phyloP scores from a whole-genome alignment of 2,329 filamentous ascomycete genomes.

The Claviceps sp. region DNA sequence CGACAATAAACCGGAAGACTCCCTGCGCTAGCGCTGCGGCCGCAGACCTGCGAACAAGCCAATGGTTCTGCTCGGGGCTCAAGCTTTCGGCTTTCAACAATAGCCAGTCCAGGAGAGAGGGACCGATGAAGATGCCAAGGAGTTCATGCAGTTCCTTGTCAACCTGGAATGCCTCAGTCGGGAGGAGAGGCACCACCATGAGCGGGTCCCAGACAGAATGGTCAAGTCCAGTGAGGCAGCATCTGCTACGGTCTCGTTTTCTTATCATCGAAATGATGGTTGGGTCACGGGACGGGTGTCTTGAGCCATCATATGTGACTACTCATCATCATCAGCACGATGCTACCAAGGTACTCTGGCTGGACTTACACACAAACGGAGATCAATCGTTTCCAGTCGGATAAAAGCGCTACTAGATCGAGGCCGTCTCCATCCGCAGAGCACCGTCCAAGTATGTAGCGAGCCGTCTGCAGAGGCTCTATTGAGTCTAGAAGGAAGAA shows the following conservation, averaged over 20 bases:
- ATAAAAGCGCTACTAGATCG: background rate
- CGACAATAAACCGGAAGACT: slow-evolving; percentile 4
- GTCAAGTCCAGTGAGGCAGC: slow-evolving; percentile 2
- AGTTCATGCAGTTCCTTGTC: background rate
- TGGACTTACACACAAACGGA: slow-evolving; percentile 1
- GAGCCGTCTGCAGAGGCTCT: slow-evolving; percentile 4
- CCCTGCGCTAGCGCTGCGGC: slow-evolving; percentile 8
- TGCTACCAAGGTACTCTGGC: background rate
- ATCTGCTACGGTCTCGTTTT: slow-evolving; percentile 1
- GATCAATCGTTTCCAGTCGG: slow-evolving; percentile 4
- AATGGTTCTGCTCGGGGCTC: slow-evolving; percentile 6
- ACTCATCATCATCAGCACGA: background rate
- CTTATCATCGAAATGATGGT: background rate
- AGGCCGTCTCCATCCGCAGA: background rate
- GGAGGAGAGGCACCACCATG: background rate
- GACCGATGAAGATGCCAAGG: background rate
- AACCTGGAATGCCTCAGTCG: background rate
- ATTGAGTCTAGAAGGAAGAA: slow-evolving; percentile 3
- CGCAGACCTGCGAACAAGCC: slow-evolving; percentile 13
- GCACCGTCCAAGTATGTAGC: slow-evolving; percentile 6
- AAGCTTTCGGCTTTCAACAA: slow-evolving; percentile 1
- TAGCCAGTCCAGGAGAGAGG: background rate
- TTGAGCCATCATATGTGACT: background rate
- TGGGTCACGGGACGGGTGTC: background rate
- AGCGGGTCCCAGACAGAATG: slow-evolving; percentile 4